Evolutionary conservation across 1,284 basidiomycete genomes (phyloP).

Genomic region (Apiotrichum gracile): DNA sequence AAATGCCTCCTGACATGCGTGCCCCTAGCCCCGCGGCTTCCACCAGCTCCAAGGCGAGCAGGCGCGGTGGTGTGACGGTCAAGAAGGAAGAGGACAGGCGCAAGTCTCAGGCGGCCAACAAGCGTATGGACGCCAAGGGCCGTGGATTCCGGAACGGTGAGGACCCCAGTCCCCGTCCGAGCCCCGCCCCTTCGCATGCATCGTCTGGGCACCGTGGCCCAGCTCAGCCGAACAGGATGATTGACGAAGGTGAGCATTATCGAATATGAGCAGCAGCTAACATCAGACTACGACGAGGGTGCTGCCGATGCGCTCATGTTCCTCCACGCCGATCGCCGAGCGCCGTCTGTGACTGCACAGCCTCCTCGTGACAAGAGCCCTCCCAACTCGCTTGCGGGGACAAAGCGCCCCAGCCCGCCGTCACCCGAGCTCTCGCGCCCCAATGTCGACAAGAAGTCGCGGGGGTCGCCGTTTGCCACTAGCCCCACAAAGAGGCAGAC

Average conservation of each 20-base stretch:
- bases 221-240: not conserved
- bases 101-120: not conserved
- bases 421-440: constrained; percentile 22
- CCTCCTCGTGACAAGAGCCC: constrained; percentile 7
- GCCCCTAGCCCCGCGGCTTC: constrained; percentile 35
- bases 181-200: constrained; percentile 10
- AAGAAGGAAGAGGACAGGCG: constrained; percentile 11
- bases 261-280: not conserved
- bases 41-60: constrained; percentile 22
- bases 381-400: constrained; percentile 10
- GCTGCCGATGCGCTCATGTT: constrained; percentile 44
- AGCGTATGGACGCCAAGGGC: not conserved
- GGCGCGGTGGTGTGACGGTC: not conserved
- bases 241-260: not conserved
- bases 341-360: constrained; percentile 10
- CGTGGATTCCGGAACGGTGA: constrained; percentile 4
- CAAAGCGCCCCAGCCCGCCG: constrained; percentile 29
- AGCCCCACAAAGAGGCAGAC: constrained; percentile 21
- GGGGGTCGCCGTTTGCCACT: constrained; percentile 14
- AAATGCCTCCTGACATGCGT: constrained; percentile 19
- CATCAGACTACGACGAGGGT: constrained; percentile 46
- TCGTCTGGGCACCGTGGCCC: not conserved
- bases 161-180: constrained; percentile 9
- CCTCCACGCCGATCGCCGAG: constrained; percentile 36
- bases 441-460: constrained; percentile 24